Conservation (phyloP, 306 rosid genomes). For the Mimosa bimucronata region DNA sequence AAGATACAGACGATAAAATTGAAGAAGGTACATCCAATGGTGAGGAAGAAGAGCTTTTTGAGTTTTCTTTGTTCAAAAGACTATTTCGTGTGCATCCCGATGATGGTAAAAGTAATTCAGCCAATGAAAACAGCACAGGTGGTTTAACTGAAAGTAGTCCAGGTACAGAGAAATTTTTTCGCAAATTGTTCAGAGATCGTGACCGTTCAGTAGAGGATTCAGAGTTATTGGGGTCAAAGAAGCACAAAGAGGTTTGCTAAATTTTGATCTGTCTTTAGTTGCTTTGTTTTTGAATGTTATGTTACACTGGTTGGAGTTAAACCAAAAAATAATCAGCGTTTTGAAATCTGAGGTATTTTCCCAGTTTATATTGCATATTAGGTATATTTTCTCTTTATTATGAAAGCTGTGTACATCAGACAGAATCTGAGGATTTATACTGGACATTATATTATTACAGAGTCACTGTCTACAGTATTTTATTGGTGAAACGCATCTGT, state of each 20-base stretch:
- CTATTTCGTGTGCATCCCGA: conserved; percentile 93
- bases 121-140: conserved; percentile 57
- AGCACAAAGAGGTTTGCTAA: conserved; percentile 74
- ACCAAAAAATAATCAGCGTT: not conserved
- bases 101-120: conserved; percentile 61
- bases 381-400: not conserved
- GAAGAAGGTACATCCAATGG: conserved; percentile 70
- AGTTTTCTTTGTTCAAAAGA: conserved; percentile 76
- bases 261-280: conserved; percentile 27
- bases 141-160: conserved; percentile 79
- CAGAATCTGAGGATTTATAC: not conserved
- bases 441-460: not conserved
- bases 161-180: conserved; percentile 83
- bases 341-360: not conserved
- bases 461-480: not conserved
- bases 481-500: not conserved
- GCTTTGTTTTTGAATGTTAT: not conserved
- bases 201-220: conserved; percentile 92
- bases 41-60: conserved; percentile 84
- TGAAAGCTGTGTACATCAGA: not conserved
- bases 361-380: not conserved
- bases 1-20: conserved; percentile 62
- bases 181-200: conserved; percentile 86
- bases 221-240: conserved; percentile 80
- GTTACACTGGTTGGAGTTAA: conserved; percentile 13